These are phyloP conservation scores for Articulospora tetracladia DNA, from an alignment of 495 filamentous ascomycete species.

Conservation along the genomic window DNA sequence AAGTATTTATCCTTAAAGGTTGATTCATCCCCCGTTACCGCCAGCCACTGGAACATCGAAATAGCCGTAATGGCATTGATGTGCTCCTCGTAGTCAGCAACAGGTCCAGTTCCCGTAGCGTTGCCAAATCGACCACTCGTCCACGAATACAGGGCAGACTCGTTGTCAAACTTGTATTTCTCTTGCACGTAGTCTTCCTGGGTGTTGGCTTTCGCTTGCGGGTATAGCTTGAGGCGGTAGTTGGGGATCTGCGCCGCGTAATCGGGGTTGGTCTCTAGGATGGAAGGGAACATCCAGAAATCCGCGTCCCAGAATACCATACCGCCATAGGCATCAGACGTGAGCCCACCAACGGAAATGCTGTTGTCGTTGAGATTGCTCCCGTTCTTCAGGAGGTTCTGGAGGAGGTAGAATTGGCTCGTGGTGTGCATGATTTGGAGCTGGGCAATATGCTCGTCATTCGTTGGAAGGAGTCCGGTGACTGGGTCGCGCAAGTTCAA, in stretches of 20 bases:
- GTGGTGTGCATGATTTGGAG: slow-evolving; percentile 59
- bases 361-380: slow-evolving; percentile 41
- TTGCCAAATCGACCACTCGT: slow-evolving; percentile 49
- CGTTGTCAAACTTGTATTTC: slow-evolving; percentile 34
- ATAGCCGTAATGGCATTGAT: slow-evolving; percentile 69
- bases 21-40: slow-evolving; percentile 37
- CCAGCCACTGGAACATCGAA: slow-evolving; percentile 39
- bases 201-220: slow-evolving; percentile 44
- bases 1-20: slow-evolving; percentile 36
- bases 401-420: slow-evolving; percentile 62
- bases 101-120: slow-evolving; percentile 52
- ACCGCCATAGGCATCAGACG: slow-evolving; percentile 49
- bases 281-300: slow-evolving; percentile 49
- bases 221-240: slow-evolving; percentile 38
- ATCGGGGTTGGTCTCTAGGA: slow-evolving; percentile 42
- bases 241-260: slow-evolving; percentile 40
- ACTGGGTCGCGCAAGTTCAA: slow-evolving; percentile 51
- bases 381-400: slow-evolving; percentile 47
- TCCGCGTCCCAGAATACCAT: slow-evolving; percentile 48
- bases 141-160: slow-evolving; percentile 48
- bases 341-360: slow-evolving; percentile 46
- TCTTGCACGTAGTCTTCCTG: slow-evolving; percentile 18
- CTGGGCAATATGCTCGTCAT: slow-evolving; percentile 51
- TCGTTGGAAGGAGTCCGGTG: slow-evolving; percentile 53
- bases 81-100: slow-evolving; percentile 56